Evolutionary conservation across 2,329 filamentous ascomycete genomes (phyloP).

Genomic region (Mycocentrospora acerina): DNA sequence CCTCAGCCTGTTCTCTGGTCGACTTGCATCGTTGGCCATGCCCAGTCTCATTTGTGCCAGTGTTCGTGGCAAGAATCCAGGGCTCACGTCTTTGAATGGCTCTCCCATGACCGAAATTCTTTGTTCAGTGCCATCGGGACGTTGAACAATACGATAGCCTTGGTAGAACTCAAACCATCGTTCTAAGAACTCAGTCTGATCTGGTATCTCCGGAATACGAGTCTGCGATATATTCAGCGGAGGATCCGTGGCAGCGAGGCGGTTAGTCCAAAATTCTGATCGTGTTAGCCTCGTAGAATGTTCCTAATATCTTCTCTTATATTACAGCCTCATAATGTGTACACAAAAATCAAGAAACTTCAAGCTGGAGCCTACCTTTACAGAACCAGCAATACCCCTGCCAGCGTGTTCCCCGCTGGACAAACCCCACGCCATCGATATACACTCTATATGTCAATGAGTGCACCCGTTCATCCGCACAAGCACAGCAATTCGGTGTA

Average conservation of each 20-base stretch:
- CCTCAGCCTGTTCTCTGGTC: conserved; percentile 32
- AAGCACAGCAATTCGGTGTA: conserved; percentile 44
- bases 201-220: conserved; percentile 49
- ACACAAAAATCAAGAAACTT: too few species aligned
- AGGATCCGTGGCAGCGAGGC: conserved; percentile 46
- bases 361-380: conserved; percentile 42
- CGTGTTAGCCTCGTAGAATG: too few species aligned
- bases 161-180: conserved; percentile 54
- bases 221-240: conserved; percentile 47
- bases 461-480: conserved; percentile 45
- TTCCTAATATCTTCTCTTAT: too few species aligned
- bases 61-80: conserved; percentile 50
- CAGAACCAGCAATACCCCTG: conserved; percentile 56
- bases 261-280: conserved; percentile 52
- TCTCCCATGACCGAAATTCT: conserved; percentile 51
- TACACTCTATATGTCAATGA: conserved; percentile 49
- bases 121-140: conserved; percentile 47
- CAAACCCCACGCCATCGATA: conserved; percentile 54
- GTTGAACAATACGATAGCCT: conserved; percentile 46
- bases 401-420: conserved; percentile 51
- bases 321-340: too few species aligned
- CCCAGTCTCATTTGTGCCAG: conserved; percentile 46
- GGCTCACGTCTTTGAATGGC: conserved; percentile 48
- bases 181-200: conserved; percentile 49
- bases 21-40: conserved; percentile 28